Conservation (phyloP, 345 rosid genomes). For the Syzygium oleosum region DNA sequence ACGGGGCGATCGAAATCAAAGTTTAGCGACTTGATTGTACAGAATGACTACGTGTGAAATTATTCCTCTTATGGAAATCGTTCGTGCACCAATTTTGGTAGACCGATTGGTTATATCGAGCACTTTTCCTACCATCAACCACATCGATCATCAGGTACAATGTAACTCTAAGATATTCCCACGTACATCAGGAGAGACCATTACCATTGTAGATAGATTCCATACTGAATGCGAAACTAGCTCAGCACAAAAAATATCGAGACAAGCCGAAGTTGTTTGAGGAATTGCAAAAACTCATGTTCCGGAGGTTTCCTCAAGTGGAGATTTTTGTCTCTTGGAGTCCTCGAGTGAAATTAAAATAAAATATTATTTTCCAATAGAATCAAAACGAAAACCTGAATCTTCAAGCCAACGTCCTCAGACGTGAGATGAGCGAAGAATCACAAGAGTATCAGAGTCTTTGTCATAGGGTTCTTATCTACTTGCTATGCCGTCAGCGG, state of each 20-base stretch:
- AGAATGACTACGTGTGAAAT: conserved; percentile 25
- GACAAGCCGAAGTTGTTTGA: background rate
- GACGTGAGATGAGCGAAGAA: too few species aligned
- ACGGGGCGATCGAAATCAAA: accelerated
- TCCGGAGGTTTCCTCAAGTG: background rate
- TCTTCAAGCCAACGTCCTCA: too few species aligned
- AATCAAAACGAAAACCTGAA: too few species aligned
- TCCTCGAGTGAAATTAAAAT: background rate
- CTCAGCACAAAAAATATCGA: background rate
- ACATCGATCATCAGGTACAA: background rate
- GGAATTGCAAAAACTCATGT: too few species aligned
- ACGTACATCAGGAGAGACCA: background rate
- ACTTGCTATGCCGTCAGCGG: too few species aligned
- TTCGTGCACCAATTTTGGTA: conserved; percentile 24
- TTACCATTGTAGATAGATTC: background rate
- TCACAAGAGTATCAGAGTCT: too few species aligned
- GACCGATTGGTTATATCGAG: background rate
- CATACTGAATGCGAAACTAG: background rate
- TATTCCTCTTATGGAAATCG: conserved; percentile 17
- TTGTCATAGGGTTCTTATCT: too few species aligned
- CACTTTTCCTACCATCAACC: background rate
- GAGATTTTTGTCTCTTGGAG: background rate
- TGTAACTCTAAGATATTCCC: background rate
- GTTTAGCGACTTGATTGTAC: conserved; percentile 36
- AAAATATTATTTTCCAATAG: too few species aligned